A percentile compares a stretch with the other conserved stretches of the same genome.
Evolutionary conservation across 768 basidiomycete species (phyloP).

Genomic region (Pleurotus djamor): DNA sequence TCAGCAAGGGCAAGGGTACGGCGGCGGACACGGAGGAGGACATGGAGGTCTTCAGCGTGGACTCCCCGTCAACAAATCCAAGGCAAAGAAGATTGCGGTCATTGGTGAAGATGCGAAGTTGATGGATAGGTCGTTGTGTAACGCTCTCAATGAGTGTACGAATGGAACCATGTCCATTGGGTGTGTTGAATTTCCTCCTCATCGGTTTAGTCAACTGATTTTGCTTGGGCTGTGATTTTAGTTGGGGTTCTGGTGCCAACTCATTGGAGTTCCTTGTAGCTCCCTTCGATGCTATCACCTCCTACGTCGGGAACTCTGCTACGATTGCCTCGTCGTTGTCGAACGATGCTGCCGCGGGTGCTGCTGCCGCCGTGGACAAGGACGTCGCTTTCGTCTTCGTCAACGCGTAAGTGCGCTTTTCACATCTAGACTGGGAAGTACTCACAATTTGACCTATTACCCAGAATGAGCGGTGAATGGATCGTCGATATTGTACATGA

Average conservation of each 20-base stretch:
- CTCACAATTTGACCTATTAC: not conserved
- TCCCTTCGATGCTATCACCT: constrained; percentile 76
- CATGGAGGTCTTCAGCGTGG: not conserved
- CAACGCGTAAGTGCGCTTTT: constrained; percentile 34
- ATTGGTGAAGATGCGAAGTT: constrained; percentile 3
- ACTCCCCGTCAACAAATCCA: not conserved
- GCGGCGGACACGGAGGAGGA: not conserved
- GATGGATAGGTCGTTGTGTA: not conserved
- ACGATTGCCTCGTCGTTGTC: constrained; percentile 68
- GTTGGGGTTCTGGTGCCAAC: constrained; percentile 4
- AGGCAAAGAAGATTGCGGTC: constrained; percentile 1
- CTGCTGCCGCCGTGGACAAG: constrained; percentile 37
- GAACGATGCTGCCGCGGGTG: constrained; percentile 51
- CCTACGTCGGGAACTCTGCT: constrained; percentile 62
- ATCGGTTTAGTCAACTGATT: not conserved
- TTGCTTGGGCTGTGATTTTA: not conserved
- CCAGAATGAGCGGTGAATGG: constrained; percentile 6
- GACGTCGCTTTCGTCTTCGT: constrained; percentile 81
- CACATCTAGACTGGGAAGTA: not conserved
- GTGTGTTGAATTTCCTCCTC: not conserved
- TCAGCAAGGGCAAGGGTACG: not conserved
- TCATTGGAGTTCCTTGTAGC: constrained; percentile 31
- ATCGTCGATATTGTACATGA: constrained; percentile 3
- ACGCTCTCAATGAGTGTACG: constrained; percentile 1
- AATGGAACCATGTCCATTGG: constrained; percentile 1